Evolutionary conservation across 2,329 filamentous ascomycete genomes (phyloP), one percentile per base, ranked within the genome.

Genomic region (Nigrograna mackinnonii): DNA sequence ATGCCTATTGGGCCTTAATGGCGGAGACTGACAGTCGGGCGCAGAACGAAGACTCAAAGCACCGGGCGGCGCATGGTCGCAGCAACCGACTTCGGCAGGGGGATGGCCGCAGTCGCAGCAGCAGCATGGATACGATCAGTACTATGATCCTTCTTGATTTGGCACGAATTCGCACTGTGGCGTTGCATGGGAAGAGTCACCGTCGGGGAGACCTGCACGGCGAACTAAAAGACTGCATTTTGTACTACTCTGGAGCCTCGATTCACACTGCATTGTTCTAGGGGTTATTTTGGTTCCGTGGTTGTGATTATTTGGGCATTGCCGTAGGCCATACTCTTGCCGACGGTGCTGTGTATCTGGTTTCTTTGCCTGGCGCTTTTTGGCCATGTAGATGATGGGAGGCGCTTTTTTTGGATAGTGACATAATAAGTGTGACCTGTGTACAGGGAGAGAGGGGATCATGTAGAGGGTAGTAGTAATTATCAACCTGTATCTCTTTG

Each of bases 31-130:
- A 68, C 58, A 47, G 44, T 44, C 38, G 39, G 39, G 39, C 49
- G 58, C 57, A 73, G 71, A 74, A 58, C 71, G 71, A 43, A 60
- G 71, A 61, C 57, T 72, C 14, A 73, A 66, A 54, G 60, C 60
- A 37, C 60, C 66, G 34, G 60, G 55, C 39, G 58, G 56, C 40
- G 66, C 60, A 35, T 69, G 62, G 55, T 67, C 66, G 43, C 64
- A 67, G 45, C 63, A 66, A 46, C 54, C 55, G 39, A 66, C 65
- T 37, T 64, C 63, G 58, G 57, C 57, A 43, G 62, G 60, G 35
- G 57, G 58, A 37, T 64, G 61, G 62, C 52, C 55, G 37, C 44
- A 20, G 43, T 60, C 62, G 44, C 60, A 63, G 46, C 52, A 55
- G 44, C 62, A 68, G 57, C 62, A 67, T 46, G 66, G 62, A 45